These are phyloP conservation scores for Trichoderma asperellum DNA, from an alignment of 2,329 filamentous ascomycete species.

Conservation along the genomic window DNA sequence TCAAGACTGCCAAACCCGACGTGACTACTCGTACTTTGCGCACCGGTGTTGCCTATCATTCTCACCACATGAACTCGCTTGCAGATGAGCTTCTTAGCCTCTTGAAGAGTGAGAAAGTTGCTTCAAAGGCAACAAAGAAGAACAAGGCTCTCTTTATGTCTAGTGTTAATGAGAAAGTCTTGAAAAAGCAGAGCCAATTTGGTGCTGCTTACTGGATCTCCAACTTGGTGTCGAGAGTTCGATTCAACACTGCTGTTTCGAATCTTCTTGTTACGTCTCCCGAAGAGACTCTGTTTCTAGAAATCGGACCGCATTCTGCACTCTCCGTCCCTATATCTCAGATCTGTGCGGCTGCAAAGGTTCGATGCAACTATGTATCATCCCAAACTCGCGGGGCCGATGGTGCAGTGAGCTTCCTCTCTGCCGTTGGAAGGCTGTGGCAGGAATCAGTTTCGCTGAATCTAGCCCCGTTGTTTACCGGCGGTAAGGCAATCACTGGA, in stretches of 20 bases:
- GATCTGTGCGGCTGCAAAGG: slow-evolving; percentile 28
- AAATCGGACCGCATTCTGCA: slow-evolving; percentile 38
- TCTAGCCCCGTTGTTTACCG: slow-evolving; percentile 16
- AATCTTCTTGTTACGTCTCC: slow-evolving; percentile 18
- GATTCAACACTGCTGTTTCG: slow-evolving; percentile 29
- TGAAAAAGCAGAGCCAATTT: slow-evolving; percentile 10
- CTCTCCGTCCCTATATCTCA: slow-evolving; percentile 36
- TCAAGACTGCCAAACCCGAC: slow-evolving; percentile 42
- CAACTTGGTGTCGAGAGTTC: slow-evolving; percentile 29
- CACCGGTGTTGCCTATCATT: slow-evolving; percentile 40
- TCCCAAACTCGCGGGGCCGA: slow-evolving; percentile 20
- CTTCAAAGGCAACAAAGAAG: background rate
- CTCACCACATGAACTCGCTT: slow-evolving; percentile 36
- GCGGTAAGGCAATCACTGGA: slow-evolving; percentile 25
- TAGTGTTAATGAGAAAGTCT: slow-evolving; percentile 24
- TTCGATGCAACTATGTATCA: slow-evolving; percentile 24
- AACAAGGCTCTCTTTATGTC: slow-evolving; percentile 19
- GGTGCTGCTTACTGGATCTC: slow-evolving; percentile 26
- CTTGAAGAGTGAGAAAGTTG: slow-evolving; percentile 7
- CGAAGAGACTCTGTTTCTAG: slow-evolving; percentile 31
- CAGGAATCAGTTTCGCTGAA: slow-evolving; percentile 22
- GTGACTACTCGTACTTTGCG: slow-evolving; percentile 37
- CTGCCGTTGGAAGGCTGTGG: slow-evolving; percentile 25
- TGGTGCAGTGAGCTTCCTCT: slow-evolving; percentile 12
- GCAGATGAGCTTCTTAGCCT: slow-evolving; percentile 15